Conservation (phyloP, 208 protist genomes). For the Leishmania arabica region DNA sequence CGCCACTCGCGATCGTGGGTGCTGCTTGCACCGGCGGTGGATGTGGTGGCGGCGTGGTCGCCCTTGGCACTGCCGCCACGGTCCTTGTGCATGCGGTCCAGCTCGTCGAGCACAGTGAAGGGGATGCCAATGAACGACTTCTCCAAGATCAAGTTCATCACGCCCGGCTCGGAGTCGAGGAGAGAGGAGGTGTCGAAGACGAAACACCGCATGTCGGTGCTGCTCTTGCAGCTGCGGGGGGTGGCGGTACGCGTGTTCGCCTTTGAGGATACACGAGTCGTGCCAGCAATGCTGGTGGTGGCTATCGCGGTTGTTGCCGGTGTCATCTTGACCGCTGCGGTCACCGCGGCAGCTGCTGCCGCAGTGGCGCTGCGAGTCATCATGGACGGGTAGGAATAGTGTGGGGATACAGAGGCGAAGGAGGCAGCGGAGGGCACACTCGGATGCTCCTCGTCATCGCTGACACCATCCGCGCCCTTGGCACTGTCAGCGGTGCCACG, state of each 20-base stretch:
- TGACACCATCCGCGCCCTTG: background rate
- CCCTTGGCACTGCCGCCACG: slow-evolving; percentile 5
- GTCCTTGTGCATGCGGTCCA: slow-evolving; percentile 67
- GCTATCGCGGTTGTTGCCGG: background rate
- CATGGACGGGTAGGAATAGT: background rate
- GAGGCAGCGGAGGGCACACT: background rate
- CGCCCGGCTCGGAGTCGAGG: slow-evolving; percentile 43
- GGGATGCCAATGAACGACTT: slow-evolving; percentile 64
- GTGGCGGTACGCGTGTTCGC: background rate
- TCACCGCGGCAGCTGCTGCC: background rate
- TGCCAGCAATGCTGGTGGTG: background rate
- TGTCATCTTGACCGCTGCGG: background rate
- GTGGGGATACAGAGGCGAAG: background rate
- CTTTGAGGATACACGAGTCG: background rate
- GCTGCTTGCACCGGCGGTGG: background rate
- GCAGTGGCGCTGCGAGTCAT: slow-evolving; percentile 8
- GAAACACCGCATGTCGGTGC: slow-evolving; percentile 21
- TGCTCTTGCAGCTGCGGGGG: background rate
- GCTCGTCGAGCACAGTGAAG: slow-evolving; percentile 71
- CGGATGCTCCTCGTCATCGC: background rate
- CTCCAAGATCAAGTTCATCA: slow-evolving; percentile 61
- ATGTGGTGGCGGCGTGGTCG: slow-evolving; percentile 6
- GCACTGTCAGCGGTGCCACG: background rate
- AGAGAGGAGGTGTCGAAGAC: slow-evolving; percentile 85
- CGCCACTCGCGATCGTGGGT: slow-evolving; percentile 34